phyloP scores from a whole-genome alignment of 768 basidiomycete species.

The Mycena maculata region DNA sequence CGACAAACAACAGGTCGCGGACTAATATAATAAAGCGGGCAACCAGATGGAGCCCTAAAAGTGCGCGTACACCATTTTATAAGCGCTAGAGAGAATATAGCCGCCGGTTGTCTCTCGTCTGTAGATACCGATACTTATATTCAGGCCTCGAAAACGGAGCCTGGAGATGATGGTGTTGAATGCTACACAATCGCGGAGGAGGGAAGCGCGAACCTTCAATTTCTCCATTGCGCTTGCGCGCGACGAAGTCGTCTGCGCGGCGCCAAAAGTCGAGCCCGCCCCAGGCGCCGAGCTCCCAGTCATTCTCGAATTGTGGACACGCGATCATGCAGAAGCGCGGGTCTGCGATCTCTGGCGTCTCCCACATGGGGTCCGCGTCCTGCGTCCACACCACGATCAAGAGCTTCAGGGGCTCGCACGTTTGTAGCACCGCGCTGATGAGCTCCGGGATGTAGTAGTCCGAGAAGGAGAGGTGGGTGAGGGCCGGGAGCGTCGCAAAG shows the following conservation, averaged over 20 bases:
- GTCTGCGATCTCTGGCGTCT: constrained; percentile 6
- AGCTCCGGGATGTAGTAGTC: constrained; percentile 1
- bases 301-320: background rate
- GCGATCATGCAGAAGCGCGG: constrained; percentile 21
- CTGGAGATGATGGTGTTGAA: background rate
- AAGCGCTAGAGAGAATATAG: constrained; percentile 1
- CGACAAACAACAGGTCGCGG: background rate
- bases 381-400: constrained; percentile 19
- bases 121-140: background rate
- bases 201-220: background rate
- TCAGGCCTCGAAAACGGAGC: background rate
- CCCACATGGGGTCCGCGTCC: background rate
- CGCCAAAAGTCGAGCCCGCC: constrained; percentile 20
- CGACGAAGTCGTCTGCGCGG: constrained; percentile 8
- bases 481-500: constrained; percentile 15
- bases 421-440: background rate
- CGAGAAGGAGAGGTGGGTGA: constrained; percentile 23
- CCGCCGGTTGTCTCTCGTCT: background rate
- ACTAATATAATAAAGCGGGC: background rate
- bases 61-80: background rate
- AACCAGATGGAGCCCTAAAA: background rate
- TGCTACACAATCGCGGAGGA: background rate
- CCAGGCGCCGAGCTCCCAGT: constrained; percentile 25
- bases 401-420: constrained; percentile 7
- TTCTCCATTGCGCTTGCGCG: background rate